phyloP scores from a whole-genome alignment of 2,329 filamentous ascomycete genomes.

The Botrytis sinoallii region DNA sequence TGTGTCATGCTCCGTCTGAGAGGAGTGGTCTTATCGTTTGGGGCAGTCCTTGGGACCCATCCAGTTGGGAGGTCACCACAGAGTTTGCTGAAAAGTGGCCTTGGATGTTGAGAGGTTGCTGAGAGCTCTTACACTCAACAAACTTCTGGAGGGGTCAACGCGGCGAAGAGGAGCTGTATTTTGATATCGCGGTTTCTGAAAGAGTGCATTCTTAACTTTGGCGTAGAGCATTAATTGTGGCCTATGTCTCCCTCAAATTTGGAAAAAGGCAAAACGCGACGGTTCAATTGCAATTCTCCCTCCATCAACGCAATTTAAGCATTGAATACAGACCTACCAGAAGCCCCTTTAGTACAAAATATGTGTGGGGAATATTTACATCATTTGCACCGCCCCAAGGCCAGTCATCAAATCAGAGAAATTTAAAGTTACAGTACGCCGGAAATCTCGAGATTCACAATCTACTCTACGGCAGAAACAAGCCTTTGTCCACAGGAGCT shows the following conservation, averaged over 20 bases:
- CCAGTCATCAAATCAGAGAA: background rate
- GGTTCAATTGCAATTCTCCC: background rate
- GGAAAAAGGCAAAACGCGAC: background rate
- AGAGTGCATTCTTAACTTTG: background rate
- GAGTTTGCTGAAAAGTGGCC: background rate
- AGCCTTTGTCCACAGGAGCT: background rate
- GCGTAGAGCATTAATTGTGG: background rate
- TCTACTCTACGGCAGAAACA: background rate
- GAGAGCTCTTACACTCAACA: background rate
- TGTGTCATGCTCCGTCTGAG: background rate
- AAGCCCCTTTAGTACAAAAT: background rate
- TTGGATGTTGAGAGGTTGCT: background rate
- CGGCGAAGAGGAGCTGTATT: background rate
- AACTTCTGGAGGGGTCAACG: background rate
- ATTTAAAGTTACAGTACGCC: background rate
- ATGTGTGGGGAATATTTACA: background rate
- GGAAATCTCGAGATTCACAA: background rate
- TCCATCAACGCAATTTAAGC: background rate
- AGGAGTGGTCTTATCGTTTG: background rate
- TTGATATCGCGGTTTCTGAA: background rate
- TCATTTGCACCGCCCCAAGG: background rate
- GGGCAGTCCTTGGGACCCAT: background rate
- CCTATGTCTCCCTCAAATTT: background rate
- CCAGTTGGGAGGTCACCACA: background rate
- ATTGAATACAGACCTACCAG: background rate